Conservation (phyloP, 805 yeast species). For the Yarrowia sp. region DNA sequence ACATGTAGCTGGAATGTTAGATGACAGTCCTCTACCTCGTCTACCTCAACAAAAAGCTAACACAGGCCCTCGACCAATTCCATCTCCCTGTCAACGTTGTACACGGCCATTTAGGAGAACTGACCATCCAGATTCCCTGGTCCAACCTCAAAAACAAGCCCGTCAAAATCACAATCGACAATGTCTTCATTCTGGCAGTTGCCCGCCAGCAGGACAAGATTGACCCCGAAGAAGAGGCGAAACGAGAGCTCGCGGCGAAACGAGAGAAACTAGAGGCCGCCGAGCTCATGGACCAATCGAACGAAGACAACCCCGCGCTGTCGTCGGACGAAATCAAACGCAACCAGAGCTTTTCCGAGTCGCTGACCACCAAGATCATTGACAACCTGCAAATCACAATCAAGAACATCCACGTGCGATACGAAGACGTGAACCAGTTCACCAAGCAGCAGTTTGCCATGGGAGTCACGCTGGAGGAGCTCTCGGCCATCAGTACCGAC, state of each 20-base stretch:
- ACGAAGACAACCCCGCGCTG: constrained; percentile 48
- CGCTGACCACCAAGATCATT: constrained; percentile 84
- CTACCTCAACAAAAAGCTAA: too few species aligned
- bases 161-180: constrained; percentile 84
- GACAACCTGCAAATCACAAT: constrained; percentile 93
- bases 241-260: constrained; percentile 70
- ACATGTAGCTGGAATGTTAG: too few species aligned
- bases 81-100: constrained; percentile 85
- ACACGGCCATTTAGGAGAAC: constrained; percentile 88
- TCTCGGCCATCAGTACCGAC: constrained; percentile 91
- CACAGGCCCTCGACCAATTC: constrained; percentile 76
- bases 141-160: constrained; percentile 92
- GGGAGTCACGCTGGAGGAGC: constrained; percentile 82
- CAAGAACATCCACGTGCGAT: constrained; percentile 87
- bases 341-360: constrained; percentile 85
- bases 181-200: constrained; percentile 80
- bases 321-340: constrained; percentile 52
- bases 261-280: constrained; percentile 70
- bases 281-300: constrained; percentile 59
- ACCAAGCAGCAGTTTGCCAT: constrained; percentile 73
- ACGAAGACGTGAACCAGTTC: constrained; percentile 72
- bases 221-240: constrained; percentile 65
- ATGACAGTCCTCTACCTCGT: too few species aligned
- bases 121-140: constrained; percentile 95
- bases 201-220: constrained; percentile 70